Percentiles rank a stretch among this genome's conserved stretches.
These are phyloP conservation scores for Tetragonia tetragonoides DNA, from an alignment of 148 eudicot species.

Conservation along the genomic window DNA sequence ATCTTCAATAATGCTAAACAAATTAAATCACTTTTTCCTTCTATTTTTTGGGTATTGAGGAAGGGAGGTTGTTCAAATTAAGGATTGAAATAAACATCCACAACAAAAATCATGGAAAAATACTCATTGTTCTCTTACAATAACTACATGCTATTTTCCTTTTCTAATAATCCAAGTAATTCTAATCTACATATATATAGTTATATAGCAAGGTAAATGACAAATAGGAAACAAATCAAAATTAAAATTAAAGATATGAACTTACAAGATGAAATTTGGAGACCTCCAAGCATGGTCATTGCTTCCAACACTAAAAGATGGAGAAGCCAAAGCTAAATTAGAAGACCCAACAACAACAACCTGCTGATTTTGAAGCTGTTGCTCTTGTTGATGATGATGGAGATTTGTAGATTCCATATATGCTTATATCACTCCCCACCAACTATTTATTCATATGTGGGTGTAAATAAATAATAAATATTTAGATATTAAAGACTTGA, in stretches of 20 bases:
- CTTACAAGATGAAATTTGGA: slow-evolving; percentile 59
- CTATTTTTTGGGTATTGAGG: no score
- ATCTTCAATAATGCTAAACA: no score
- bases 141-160: no score
- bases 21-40: no score
- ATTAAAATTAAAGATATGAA: slow-evolving; percentile 20
- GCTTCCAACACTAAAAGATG: slow-evolving; percentile 44
- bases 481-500: slow-evolving; percentile 15
- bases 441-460: not conserved
- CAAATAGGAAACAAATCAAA: not conserved
- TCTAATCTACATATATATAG: no score
- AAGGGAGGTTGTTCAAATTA: no score
- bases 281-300: slow-evolving; percentile 37
- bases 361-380: slow-evolving; percentile 45
- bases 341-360: slow-evolving; percentile 34
- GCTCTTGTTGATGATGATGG: slow-evolving; percentile 33
- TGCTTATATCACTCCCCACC: slow-evolving; percentile 8
- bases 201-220: not conserved
- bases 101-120: no score
- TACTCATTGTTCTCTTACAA: not conserved
- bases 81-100: no score
- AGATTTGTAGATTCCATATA: slow-evolving; percentile 65
- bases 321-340: slow-evolving; percentile 33
- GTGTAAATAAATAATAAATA: not conserved
- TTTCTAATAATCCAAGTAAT: no score